Conservation (phyloP, 2,329 filamentous ascomycete species). For the Pyricularia pennisetigena region DNA sequence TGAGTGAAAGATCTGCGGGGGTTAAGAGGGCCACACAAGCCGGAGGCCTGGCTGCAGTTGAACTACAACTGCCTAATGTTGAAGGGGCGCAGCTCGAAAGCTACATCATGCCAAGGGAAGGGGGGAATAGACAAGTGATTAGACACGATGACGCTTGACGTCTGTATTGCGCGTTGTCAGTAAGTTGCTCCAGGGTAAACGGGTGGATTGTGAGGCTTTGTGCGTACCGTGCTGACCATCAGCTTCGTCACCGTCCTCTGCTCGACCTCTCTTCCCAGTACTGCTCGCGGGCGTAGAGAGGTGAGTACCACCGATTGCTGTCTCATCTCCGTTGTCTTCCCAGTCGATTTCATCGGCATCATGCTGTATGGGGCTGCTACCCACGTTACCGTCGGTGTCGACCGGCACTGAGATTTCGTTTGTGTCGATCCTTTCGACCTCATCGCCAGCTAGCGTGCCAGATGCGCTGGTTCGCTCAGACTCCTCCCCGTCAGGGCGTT, state of each 20-base stretch:
- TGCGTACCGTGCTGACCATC: slow-evolving; percentile 24
- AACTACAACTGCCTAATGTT: neutral
- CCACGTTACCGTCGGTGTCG: neutral
- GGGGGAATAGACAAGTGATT: neutral
- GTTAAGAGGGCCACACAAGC: neutral
- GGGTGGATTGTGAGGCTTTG: neutral
- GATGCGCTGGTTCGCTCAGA: slow-evolving; percentile 17
- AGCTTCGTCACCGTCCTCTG: slow-evolving; percentile 22
- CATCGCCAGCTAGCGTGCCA: slow-evolving; percentile 23
- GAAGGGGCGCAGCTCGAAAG: neutral
- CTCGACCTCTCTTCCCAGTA: slow-evolving; percentile 21
- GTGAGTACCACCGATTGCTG: slow-evolving; percentile 11
- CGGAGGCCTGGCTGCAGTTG: neutral
- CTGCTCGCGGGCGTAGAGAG: slow-evolving; percentile 14
- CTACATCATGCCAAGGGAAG: neutral
- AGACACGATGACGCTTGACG: slow-evolving; percentile 40
- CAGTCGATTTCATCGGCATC: slow-evolving; percentile 24
- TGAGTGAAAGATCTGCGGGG: neutral
- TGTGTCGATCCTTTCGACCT: slow-evolving; percentile 22
- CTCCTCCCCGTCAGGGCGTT: neutral
- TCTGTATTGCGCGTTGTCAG: slow-evolving; percentile 21
- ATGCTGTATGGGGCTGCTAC: neutral
- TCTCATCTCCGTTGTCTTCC: slow-evolving; percentile 24
- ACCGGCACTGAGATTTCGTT: slow-evolving; percentile 15
- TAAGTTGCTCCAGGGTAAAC: neutral